phyloP scores from a whole-genome alignment of 2,329 filamentous ascomycete genomes.

The Neobulgaria alba region DNA sequence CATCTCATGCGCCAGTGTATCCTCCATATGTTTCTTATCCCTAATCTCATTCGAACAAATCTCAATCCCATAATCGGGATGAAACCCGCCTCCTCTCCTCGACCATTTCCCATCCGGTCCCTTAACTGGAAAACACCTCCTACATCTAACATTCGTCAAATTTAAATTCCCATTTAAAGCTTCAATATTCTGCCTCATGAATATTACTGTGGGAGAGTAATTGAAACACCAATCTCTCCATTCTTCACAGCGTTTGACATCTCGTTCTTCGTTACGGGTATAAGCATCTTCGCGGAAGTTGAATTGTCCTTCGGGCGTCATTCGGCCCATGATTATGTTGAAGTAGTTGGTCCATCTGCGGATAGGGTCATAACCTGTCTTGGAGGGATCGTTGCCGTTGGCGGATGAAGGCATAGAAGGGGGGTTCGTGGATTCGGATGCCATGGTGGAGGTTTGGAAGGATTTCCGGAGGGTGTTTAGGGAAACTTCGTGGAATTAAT shows the following conservation, averaged over 20 bases:
- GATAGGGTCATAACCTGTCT: conserved; percentile 55
- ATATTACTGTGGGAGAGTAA: conserved; percentile 80
- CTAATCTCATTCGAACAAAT: conserved; percentile 88
- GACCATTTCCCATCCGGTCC: conserved; percentile 40
- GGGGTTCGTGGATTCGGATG: conserved; percentile 2
- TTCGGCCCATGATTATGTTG: conserved; percentile 65
- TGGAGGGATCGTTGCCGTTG: conserved; percentile 47
- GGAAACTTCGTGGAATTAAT: background rate
- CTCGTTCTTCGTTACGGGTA: conserved; percentile 62
- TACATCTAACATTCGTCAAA: conserved; percentile 68
- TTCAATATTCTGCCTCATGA: conserved; percentile 72
- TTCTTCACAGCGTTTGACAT: conserved; percentile 74
- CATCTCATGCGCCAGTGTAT: conserved; percentile 95
- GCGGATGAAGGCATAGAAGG: conserved; percentile 7
- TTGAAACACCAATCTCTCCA: conserved; percentile 76
- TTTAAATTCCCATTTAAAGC: conserved; percentile 72
- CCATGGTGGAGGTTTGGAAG: background rate
- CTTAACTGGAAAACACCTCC: conserved; percentile 59
- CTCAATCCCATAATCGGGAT: conserved; percentile 76
- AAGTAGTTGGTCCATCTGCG: conserved; percentile 75
- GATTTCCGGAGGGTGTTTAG: background rate
- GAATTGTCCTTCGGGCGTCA: conserved; percentile 59
- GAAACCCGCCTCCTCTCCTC: conserved; percentile 70
- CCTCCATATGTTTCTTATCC: conserved; percentile 74
- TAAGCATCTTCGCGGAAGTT: conserved; percentile 75